Conservation (phyloP, 257 asterid species). For the Fraxinus cuspidata region DNA sequence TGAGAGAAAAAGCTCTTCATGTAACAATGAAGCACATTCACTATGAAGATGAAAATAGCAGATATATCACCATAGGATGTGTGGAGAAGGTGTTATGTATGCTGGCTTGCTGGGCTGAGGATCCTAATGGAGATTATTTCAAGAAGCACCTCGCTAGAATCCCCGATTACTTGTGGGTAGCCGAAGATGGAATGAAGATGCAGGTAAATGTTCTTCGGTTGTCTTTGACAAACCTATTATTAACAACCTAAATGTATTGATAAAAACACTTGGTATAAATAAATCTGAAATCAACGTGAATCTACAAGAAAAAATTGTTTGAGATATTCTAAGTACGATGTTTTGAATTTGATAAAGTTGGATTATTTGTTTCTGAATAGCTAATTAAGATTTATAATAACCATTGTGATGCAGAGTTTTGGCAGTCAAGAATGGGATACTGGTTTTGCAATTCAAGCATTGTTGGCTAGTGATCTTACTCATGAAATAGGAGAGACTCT, state of each 20-base stretch:
- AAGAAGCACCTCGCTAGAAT: slow-evolving; percentile 71
- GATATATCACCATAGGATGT: slow-evolving; percentile 26
- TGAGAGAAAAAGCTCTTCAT: slow-evolving; percentile 27
- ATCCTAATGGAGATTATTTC: slow-evolving; percentile 67
- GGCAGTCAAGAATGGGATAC: slow-evolving; percentile 96
- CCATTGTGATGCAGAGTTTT: slow-evolving; percentile 55
- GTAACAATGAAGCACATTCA: slow-evolving; percentile 23
- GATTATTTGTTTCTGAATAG: neutral
- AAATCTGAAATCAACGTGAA: too few relatives aligned
- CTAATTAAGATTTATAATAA: neutral
- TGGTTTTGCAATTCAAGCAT: slow-evolving; percentile 77
- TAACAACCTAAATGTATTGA: too few relatives aligned
- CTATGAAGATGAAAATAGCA: slow-evolving; percentile 31
- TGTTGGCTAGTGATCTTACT: slow-evolving; percentile 59
- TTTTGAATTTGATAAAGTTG: neutral
- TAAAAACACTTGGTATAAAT: too few relatives aligned
- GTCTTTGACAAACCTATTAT: too few relatives aligned
- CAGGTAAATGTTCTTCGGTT: slow-evolving; percentile 35
- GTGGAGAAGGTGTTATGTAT: slow-evolving; percentile 25
- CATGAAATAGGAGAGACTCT: slow-evolving; percentile 73
- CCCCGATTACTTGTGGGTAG: slow-evolving; percentile 69
- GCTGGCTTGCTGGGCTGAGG: slow-evolving; percentile 85
- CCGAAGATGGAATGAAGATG: slow-evolving; percentile 74
- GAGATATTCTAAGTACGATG: neutral
- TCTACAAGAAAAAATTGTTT: too few relatives aligned